A percentile compares a stretch with the other conserved stretches of the same genome.
These are phyloP conservation scores for Oleoguttula mirabilis DNA, from an alignment of 495 filamentous ascomycete genomes.

Conservation along the genomic window DNA sequence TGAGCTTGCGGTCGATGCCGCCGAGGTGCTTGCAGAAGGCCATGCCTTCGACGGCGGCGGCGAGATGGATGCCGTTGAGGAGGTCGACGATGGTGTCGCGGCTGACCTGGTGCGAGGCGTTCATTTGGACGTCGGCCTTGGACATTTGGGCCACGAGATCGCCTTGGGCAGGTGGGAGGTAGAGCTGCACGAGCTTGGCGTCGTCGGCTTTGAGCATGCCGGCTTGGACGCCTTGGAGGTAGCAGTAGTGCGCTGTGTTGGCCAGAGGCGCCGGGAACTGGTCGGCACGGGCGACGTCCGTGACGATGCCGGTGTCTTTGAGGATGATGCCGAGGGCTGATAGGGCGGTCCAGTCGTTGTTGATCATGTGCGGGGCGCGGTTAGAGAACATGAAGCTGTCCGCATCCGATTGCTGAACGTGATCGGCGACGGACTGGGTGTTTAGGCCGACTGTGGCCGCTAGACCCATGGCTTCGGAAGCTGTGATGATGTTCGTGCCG, in stretches of 20 bases:
- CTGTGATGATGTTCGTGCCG: constrained; percentile 59
- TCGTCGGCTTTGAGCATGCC: constrained; percentile 19
- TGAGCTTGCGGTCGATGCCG: constrained; percentile 14
- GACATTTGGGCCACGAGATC: constrained; percentile 12
- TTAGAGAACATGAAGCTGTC: constrained; percentile 79
- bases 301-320: constrained; percentile 75
- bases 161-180: constrained; percentile 15
- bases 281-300: constrained; percentile 46
- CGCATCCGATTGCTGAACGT: constrained; percentile 46
- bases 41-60: constrained; percentile 19
- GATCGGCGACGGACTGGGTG: constrained; percentile 41
- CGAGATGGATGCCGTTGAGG: constrained; percentile 20
- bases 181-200: constrained; percentile 20
- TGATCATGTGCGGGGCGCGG: constrained; percentile 55
- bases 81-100: constrained; percentile 19
- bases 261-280: constrained; percentile 59
- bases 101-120: constrained; percentile 10
- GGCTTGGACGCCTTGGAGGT: constrained; percentile 28
- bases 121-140: constrained; percentile 13
- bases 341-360: constrained; percentile 48
- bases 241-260: constrained; percentile 58
- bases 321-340: constrained; percentile 66
- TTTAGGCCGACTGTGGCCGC: constrained; percentile 57
- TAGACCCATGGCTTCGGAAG: constrained; percentile 63
- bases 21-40: constrained; percentile 19